A percentile compares a stretch with the other conserved stretches of the same genome.
Evolutionary conservation across 2,329 filamentous ascomycete genomes (phyloP).

Genomic region (Monosporascus sp.): DNA sequence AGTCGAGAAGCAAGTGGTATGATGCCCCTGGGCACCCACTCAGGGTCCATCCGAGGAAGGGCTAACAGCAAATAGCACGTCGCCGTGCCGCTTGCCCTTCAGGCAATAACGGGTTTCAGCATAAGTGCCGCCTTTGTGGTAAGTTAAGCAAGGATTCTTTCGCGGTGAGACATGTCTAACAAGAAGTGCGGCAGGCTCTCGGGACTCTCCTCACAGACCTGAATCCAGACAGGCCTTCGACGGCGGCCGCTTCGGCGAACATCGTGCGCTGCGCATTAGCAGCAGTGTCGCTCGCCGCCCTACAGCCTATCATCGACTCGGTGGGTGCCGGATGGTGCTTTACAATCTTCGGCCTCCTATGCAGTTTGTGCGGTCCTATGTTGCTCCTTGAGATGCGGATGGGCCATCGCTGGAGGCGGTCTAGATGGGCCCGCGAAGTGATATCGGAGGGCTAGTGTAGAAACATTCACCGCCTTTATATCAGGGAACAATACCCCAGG

Average conservation of each 20-base stretch:
- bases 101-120: conserved; percentile 8
- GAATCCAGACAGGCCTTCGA: conserved; percentile 13
- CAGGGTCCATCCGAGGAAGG: neutral
- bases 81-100: conserved; percentile 5
- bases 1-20: conserved; percentile 7
- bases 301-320: conserved; percentile 13
- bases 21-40: neutral
- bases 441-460: neutral
- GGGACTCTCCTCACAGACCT: conserved; percentile 13
- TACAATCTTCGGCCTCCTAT: conserved; percentile 14
- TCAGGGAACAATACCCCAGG: no score
- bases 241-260: conserved; percentile 17
- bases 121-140: conserved; percentile 11
- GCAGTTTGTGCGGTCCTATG: conserved; percentile 10
- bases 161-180: neutral
- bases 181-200: neutral
- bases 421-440: neutral
- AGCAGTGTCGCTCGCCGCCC: conserved; percentile 8
- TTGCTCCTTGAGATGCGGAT: conserved; percentile 7
- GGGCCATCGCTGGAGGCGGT: conserved; percentile 7
- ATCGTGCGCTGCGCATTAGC: conserved; percentile 16
- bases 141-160: neutral
- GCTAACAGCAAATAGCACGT: conserved; percentile 4
- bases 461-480: no score
- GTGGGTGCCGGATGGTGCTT: conserved; percentile 18